A percentile compares a stretch with the other conserved stretches of the same genome.
phyloP scores from a whole-genome alignment of 768 basidiomycete species.

The Xerocomellus chrysenteron region DNA sequence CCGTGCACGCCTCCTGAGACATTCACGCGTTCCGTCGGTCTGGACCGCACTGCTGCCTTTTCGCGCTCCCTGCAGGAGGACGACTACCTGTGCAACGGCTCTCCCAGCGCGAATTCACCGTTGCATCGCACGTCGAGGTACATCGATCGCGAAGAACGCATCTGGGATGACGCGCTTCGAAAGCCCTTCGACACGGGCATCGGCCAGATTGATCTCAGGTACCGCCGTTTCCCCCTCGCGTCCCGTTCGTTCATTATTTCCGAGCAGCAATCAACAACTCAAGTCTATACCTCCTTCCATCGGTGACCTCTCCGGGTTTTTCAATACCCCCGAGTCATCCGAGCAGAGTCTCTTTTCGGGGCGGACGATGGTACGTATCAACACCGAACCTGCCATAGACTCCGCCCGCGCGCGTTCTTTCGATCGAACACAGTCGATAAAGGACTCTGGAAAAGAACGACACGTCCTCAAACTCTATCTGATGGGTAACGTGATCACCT shows the following conservation, averaged over 20 bases:
- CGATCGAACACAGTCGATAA: conserved; percentile 27
- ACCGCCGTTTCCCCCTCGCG: conserved; percentile 16
- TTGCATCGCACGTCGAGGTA: conserved; percentile 17
- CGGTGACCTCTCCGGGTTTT: conserved; percentile 46
- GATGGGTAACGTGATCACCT: conserved; percentile 50
- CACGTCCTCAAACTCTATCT: conserved; percentile 59
- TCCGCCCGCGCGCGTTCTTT: conserved; percentile 23
- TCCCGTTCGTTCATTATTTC: conserved; percentile 12
- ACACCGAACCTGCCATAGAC: conserved; percentile 34
- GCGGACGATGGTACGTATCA: conserved; percentile 35
- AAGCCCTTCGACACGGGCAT: conserved; percentile 46
- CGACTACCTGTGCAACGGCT: conserved; percentile 16
- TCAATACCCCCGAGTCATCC: conserved; percentile 39
- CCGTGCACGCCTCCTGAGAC: conserved; percentile 24
- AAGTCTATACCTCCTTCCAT: conserved; percentile 50
- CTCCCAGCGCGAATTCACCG: conserved; percentile 9
- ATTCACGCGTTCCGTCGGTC: conserved; percentile 16
- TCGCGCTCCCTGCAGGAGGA: conserved; percentile 29
- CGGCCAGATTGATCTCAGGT: conserved; percentile 58
- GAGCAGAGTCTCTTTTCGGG: conserved; percentile 27
- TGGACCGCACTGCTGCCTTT: conserved; percentile 5
- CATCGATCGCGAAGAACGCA: conserved; percentile 32
- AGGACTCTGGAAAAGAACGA: conserved; percentile 39
- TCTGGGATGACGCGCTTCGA: conserved; percentile 50
- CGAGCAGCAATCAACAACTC: conserved; percentile 38